Evolutionary conservation across 352 stramenopile genomes (phyloP), one percentile per base, ranked within the genome.

Genomic region (Pythium volutum): DNA sequence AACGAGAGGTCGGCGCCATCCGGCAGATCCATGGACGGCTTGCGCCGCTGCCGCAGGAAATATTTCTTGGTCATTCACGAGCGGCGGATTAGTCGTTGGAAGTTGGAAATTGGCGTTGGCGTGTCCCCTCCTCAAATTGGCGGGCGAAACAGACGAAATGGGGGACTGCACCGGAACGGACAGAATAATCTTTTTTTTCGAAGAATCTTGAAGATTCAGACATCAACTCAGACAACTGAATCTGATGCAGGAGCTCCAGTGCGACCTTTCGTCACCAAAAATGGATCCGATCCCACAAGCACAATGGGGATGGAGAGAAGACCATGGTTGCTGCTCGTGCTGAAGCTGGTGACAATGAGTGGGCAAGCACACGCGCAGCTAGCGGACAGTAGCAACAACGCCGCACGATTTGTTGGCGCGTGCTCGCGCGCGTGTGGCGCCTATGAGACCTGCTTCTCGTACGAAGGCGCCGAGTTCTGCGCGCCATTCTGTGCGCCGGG

Each of bases 361-460:
- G 33, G 20, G 7, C 14, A 38, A 12, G 46, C 12, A 26, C 25
- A 52, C 6, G 46, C 16, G 5, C 25, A 38, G 29, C 15, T 15
- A 15, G 16, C 36, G 7, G 36, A 41, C 20, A 20, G 22, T 2
- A 10, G 14, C 10, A 31, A 12, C 22, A 43, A 53, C 20, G 31
- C 20, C 7, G 59, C 41, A 16, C 26, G 10, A 23, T 49, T 59
- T 27, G 20, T 23, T 0, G 33, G 18, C 18, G n/a, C 31, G 14
- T 71, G 64, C 31, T 27, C 58, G 38, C 47, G 54, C 41, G 42
- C 42, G 26, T 87, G 77, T 47, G 67, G 69, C 6, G 46, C 55
- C 8, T 84, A 69, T 52, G 75, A 81, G 58, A 64, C 54, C 27
- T 87, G 77, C 47, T 70, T 87, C 25, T 59, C 79, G 22, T 84